A percentile compares a stretch with the other conserved stretches of the same genome.
Conservation (phyloP, 768 basidiomycete genomes). For the Mycena alexandri region DNA sequence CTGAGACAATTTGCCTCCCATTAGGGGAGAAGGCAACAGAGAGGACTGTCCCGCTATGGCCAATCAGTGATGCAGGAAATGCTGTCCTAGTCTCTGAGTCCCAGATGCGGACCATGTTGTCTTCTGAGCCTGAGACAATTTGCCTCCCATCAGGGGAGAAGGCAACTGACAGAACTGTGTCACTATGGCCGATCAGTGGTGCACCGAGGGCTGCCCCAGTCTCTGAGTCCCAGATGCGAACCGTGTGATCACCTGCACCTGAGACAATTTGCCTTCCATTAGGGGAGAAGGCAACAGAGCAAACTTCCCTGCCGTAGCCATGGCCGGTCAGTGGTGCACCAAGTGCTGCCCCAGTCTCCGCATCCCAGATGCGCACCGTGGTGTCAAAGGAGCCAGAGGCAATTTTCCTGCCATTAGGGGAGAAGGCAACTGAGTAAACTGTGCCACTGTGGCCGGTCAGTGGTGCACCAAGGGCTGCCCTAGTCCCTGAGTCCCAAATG, state of each 20-base stretch:
- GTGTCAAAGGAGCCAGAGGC: not conserved
- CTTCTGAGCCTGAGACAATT: not conserved
- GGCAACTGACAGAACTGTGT: not conserved
- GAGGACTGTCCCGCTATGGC: not conserved
- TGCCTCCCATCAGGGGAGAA: not conserved
- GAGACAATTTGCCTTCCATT: not conserved
- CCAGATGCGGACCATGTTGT: not conserved
- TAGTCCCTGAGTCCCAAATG: not conserved
- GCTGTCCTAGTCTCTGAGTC: not conserved
- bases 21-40: constrained; percentile 1
- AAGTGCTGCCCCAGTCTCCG: not conserved
- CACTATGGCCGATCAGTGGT: not conserved
- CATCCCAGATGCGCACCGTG: not conserved
- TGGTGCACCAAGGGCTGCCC: not conserved
- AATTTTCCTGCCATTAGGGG: not conserved
- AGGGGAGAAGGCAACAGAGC: not conserved
- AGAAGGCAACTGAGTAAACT: not conserved
- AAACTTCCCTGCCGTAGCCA: not conserved
- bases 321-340: not conserved
- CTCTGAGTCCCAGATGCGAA: not conserved
- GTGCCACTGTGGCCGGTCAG: too few species aligned
- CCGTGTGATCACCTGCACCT: not conserved
- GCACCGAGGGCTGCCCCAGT: not conserved
- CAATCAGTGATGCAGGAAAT: not conserved
- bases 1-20: not conserved